Evolutionary conservation across 768 basidiomycete genomes (phyloP).

Genomic region (Rhodotorula sphaerocarpa): DNA sequence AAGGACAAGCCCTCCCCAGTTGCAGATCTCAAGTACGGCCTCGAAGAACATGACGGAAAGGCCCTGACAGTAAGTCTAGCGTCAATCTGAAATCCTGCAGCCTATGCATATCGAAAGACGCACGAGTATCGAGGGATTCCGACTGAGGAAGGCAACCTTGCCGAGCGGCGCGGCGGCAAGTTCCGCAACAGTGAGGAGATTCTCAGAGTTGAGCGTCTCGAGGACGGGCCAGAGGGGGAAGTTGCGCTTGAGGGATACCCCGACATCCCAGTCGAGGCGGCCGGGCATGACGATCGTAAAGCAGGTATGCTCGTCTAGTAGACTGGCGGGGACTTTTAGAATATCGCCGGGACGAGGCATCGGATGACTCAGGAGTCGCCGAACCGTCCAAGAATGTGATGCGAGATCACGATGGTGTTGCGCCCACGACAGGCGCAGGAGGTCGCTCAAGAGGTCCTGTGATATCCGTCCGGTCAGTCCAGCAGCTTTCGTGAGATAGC

Average conservation of each 20-base stretch:
- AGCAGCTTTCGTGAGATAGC: rapidly evolving
- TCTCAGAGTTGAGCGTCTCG: slow-evolving; percentile 83
- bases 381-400: slow-evolving; percentile 22
- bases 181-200: slow-evolving; percentile 85
- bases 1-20: slow-evolving; percentile 51
- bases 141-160: slow-evolving; percentile 74
- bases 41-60: slow-evolving; percentile 54
- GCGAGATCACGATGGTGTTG: slow-evolving; percentile 44
- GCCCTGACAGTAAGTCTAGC: background rate
- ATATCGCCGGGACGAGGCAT: slow-evolving; percentile 41
- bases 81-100: no score
- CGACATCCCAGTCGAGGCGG: slow-evolving; percentile 14
- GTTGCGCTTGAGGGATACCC: background rate
- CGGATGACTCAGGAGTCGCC: slow-evolving; percentile 40
- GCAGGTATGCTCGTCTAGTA: slow-evolving; percentile 18
- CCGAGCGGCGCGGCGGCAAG: slow-evolving; percentile 74
- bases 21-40: slow-evolving; percentile 83
- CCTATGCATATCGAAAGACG: background rate
- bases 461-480: no score
- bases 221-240: slow-evolving; percentile 94
- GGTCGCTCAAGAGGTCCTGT: slow-evolving; percentile 79
- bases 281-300: slow-evolving; percentile 39
- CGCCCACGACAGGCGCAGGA: slow-evolving; percentile 89
- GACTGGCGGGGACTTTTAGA: slow-evolving; percentile 31
- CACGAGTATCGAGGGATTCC: slow-evolving; percentile 80